Conservation (phyloP, 2,329 filamentous ascomycete species). For the Pyrenophora seminiperda region DNA sequence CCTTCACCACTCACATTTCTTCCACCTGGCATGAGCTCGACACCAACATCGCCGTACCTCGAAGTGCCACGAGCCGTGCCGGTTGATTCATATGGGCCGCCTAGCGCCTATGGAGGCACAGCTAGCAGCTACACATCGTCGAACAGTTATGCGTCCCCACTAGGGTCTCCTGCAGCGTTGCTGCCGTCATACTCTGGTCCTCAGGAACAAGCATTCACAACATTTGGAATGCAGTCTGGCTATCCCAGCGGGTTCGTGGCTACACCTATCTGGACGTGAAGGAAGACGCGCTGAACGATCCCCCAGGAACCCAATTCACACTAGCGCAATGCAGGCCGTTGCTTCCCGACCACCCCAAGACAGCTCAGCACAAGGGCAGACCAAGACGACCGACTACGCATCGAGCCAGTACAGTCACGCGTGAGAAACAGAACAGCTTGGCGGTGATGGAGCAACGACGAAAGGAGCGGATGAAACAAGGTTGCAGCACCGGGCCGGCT, state of each 20-base stretch:
- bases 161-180: constrained; percentile 45
- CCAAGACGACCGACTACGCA: constrained; percentile 22
- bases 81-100: constrained; percentile 35
- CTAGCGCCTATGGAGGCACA: constrained; percentile 37
- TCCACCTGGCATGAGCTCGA: constrained; percentile 41
- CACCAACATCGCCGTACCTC: constrained; percentile 51
- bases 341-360: constrained; percentile 35
- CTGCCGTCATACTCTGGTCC: constrained; percentile 43
- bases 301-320: constrained; percentile 49
- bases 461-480: constrained; percentile 7
- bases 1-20: constrained; percentile 52
- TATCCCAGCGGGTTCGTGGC: constrained; percentile 53
- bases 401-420: constrained; percentile 29
- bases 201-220: constrained; percentile 48
- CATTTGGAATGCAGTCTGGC: constrained; percentile 48
- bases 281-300: constrained; percentile 48
- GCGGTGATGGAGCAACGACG: constrained; percentile 5
- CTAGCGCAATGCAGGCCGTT: constrained; percentile 27
- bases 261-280: constrained; percentile 51
- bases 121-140: constrained; percentile 37
- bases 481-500: constrained; percentile 7
- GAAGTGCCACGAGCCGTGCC: constrained; percentile 50
- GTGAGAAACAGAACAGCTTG: constrained; percentile 3
- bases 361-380: constrained; percentile 22
- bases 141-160: constrained; percentile 45